phyloP scores from a whole-genome alignment of 1,139 yeast genomes.

The Kluyveromyces sp. region DNA sequence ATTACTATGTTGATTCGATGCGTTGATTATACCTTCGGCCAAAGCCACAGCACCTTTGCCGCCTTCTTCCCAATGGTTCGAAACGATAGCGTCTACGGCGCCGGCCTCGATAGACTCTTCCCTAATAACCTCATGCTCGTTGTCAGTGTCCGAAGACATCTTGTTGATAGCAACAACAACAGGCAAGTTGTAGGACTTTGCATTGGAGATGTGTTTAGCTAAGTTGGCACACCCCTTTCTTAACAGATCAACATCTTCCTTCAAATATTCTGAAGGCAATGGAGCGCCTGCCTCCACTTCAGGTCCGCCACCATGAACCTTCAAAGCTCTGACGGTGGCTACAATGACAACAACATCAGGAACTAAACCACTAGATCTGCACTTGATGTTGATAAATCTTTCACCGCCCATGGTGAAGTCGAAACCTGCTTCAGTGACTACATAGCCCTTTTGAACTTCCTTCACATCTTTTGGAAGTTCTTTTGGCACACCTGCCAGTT shows the following conservation, averaged over 20 bases:
- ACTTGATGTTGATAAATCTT: conserved; percentile 91
- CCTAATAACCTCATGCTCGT: conserved; percentile 77
- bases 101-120: conserved; percentile 89
- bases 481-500: conserved; percentile 72
- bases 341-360: conserved; percentile 95
- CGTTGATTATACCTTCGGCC: conserved; percentile 78
- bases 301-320: conserved; percentile 98
- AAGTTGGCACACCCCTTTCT: conserved; percentile 82
- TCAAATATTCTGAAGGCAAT: conserved; percentile 76
- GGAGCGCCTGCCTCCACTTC: conserved; percentile 95
- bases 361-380: conserved; percentile 82
- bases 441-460: conserved; percentile 71
- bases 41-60: conserved; percentile 88
- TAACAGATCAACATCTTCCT: conserved; percentile 80
- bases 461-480: conserved; percentile 44
- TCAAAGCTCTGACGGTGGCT: conserved; percentile 94
- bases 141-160: conserved; percentile 77
- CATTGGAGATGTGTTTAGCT: conserved; percentile 86
- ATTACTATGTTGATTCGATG: conserved; percentile 44
- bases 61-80: conserved; percentile 98
- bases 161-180: conserved; percentile 94
- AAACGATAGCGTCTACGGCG: conserved; percentile 86
- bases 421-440: conserved; percentile 96
- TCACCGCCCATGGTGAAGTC: conserved; percentile 99
- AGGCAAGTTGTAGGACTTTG: conserved; percentile 80